Base-by-base conservation (phyloP, 768 basidiomycete genomes). In the Podaxis sp. region DNA sequence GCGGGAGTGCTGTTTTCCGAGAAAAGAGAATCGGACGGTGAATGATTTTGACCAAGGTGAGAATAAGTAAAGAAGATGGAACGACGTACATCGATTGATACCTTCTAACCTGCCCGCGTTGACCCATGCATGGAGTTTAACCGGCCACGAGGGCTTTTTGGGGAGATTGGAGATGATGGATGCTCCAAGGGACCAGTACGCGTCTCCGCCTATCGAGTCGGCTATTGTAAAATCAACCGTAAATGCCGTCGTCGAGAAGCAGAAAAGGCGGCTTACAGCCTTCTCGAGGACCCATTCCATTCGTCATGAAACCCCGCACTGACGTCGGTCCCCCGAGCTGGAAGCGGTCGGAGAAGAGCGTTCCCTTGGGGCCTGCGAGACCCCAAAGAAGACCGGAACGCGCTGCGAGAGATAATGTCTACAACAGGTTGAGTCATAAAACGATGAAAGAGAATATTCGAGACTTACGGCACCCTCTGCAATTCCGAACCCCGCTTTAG, bases 291-390 rank as follows among this genome's bases (percentile, higher is more conserved):
- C 95, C 95, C 75, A 97, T 77, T 3, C 86, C 78, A 67, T 91
- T 92, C 5, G 79, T 77, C 47, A 81, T 81, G 74, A 96, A 28
- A 54, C 85, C 83, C 4, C 97, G 79, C 0, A 98, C 79, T 56
- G 86, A 92, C 5, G 88, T 83, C 0, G 97, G 95, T 0, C 97
- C 97, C 25, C 97, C 97, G 0, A 98, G 81, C 64, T 96, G 95
- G 71, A 94, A 94, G 4, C 94, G 85, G 73, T 99, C 97, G 1
- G 86, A 80, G 66, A 92, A 89, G 23, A 86, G 80, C 5, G 82
- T 79, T 11, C 47, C 65, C 21, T 65, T 61, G 18, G 77, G 72
- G 10, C 77, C 73, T 10, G 66, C 65, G 27, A 96, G 71, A 50
- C 87, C 83, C 69, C 84, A 84, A 10, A 98, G 74, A 25, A 91